Percentiles rank a stretch among this genome's conserved stretches.
Conservation (phyloP, 208 protist species). For the Endotrypanum monterogeii region DNA sequence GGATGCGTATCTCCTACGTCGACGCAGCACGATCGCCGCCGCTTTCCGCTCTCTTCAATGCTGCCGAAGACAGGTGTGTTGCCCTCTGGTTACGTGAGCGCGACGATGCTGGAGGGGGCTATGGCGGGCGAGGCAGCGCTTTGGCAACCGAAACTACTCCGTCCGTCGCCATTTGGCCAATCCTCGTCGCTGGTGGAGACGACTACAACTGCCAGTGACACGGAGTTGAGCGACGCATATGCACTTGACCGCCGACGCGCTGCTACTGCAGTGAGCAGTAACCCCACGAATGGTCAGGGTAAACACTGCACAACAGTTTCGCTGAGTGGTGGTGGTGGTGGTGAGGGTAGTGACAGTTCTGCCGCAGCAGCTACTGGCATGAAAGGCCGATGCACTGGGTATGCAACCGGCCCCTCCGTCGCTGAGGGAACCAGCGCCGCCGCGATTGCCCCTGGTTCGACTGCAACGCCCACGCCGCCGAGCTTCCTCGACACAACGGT, state of each 20-base stretch:
- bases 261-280: neutral
- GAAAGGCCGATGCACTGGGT: neutral
- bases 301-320: neutral
- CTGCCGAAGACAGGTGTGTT: conserved; percentile 17
- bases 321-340: neutral
- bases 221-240: conserved; percentile 11
- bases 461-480: neutral
- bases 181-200: neutral
- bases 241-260: neutral
- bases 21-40: neutral
- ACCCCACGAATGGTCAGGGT: neutral
- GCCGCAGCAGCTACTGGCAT: neutral
- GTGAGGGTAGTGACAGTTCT: conserved; percentile 2
- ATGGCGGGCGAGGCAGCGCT: conserved; percentile 11
- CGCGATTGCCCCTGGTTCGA: neutral
- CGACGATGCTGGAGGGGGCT: conserved; percentile 21
- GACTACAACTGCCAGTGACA: conserved; percentile 21
- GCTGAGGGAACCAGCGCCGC: neutral
- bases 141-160: conserved; percentile 16
- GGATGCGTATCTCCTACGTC: conserved; percentile 13
- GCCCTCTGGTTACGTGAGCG: conserved; percentile 34
- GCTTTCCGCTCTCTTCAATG: neutral
- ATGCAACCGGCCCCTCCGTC: neutral
- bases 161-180: conserved; percentile 2
- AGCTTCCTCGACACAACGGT: conserved; percentile 16